Percentiles rank a stretch among this genome's conserved stretches.
These are phyloP conservation scores for Volvox reticuliferus DNA, from an alignment of 139 green algal species.

Conservation along the genomic window DNA sequence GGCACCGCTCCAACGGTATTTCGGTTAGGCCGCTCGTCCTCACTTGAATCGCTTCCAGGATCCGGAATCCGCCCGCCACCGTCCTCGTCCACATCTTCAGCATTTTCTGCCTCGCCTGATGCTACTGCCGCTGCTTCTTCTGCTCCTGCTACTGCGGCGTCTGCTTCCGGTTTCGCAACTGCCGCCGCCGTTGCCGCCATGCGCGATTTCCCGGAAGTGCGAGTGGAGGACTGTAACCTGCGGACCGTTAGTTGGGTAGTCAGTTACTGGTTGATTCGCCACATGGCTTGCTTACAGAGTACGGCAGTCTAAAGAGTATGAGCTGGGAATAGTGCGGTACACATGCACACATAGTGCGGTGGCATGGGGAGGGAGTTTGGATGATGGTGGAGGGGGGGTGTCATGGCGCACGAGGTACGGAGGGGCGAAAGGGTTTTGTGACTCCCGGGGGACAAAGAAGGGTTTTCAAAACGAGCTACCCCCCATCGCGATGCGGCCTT, in stretches of 20 bases:
- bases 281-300: no score
- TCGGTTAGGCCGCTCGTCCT: conserved; percentile 90
- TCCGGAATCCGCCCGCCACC: conserved; percentile 35
- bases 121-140: not conserved
- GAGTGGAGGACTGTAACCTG: not conserved
- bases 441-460: no score
- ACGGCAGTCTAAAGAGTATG: no score
- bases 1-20: conserved; percentile 95
- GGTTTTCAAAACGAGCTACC: no score
- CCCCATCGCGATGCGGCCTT: no score
- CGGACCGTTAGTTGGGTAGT: not conserved
- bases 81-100: not conserved
- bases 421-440: no score
- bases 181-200: not conserved
- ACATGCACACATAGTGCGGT: no score
- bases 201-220: conserved; percentile 9
- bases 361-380: no score
- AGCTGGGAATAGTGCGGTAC: no score
- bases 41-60: conserved; percentile 90
- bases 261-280: no score
- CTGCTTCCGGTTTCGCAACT: not conserved
- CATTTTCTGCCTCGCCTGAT: not conserved
- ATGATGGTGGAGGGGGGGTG: no score
- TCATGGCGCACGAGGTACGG: no score
- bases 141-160: conserved; percentile 6